A percentile compares a stretch with the other conserved stretches of the same genome.
Conservation (phyloP, 1,139 yeast genomes). For the Saccharomyces hybrid region DNA sequence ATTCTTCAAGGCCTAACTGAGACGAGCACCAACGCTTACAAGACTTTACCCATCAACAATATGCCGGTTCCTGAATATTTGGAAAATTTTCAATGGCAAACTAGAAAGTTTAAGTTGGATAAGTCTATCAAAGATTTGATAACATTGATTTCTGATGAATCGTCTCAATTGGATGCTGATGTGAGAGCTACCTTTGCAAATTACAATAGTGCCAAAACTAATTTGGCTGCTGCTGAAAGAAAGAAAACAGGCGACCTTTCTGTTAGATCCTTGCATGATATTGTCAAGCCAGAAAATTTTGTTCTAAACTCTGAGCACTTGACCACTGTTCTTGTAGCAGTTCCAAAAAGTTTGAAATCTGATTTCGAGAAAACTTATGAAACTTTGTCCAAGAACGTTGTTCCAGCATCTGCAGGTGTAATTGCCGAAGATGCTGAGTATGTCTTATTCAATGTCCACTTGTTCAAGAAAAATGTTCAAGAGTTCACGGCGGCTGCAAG, state of each 20-base stretch:
- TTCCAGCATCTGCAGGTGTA: slow-evolving; percentile 76
- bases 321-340: slow-evolving; percentile 75
- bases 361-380: slow-evolving; percentile 69
- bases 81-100: slow-evolving; percentile 77
- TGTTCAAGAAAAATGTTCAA: slow-evolving; percentile 71
- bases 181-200: slow-evolving; percentile 61
- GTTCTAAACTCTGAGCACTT: slow-evolving; percentile 80
- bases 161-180: slow-evolving; percentile 73
- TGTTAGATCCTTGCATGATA: slow-evolving; percentile 80
- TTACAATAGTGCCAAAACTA: slow-evolving; percentile 77
- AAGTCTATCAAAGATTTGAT: slow-evolving; percentile 74
- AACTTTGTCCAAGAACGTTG: slow-evolving; percentile 69
- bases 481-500: slow-evolving; percentile 67
- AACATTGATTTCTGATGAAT: slow-evolving; percentile 63
- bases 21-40: slow-evolving; percentile 40
- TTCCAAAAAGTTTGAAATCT: slow-evolving; percentile 56
- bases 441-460: slow-evolving; percentile 64
- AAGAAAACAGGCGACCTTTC: slow-evolving; percentile 90
- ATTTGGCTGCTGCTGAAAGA: slow-evolving; percentile 79
- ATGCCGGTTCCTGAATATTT: slow-evolving; percentile 49
- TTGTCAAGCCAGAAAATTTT: slow-evolving; percentile 78
- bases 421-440: slow-evolving; percentile 70
- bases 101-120: slow-evolving; percentile 77
- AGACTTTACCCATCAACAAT: slow-evolving; percentile 43
- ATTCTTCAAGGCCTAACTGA: slow-evolving; percentile 49